A percentile compares a stretch with the other conserved stretches of the same genome.
These are phyloP conservation scores for Dunaliella sp. DNA, from an alignment of 139 green algal genomes.

Conservation along the genomic window DNA sequence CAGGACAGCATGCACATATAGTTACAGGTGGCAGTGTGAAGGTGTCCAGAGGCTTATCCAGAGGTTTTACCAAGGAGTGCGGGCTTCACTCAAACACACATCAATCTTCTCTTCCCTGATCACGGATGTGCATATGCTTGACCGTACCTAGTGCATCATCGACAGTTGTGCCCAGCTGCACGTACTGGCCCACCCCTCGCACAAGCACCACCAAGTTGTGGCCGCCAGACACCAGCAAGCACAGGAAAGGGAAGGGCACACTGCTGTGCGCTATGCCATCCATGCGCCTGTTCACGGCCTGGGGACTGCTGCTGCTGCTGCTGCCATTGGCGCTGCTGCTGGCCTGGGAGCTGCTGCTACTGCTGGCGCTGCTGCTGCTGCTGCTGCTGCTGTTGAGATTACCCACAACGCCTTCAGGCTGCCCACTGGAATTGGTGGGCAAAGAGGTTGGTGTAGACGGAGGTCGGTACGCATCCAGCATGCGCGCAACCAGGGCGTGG, in stretches of 20 bases:
- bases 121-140: too few species aligned
- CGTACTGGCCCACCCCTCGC: slow-evolving; percentile 82
- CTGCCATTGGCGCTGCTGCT: background rate
- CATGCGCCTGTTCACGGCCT: background rate
- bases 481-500: slow-evolving; percentile 86
- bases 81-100: too few species aligned
- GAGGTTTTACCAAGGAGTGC: too few species aligned
- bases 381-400: background rate
- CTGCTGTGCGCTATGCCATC: too few species aligned
- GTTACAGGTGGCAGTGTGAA: too few species aligned
- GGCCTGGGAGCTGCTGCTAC: slow-evolving; percentile 12
- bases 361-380: background rate
- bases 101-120: too few species aligned
- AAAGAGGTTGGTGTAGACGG: background rate
- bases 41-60: too few species aligned
- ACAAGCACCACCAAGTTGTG: slow-evolving; percentile 95
- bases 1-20: too few species aligned
- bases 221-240: slow-evolving; percentile 87
- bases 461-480: slow-evolving; percentile 21
- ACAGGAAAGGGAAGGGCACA: slow-evolving; percentile 86
- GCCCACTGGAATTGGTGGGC: background rate
- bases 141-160: slow-evolving; percentile 95
- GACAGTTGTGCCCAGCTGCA: slow-evolving; percentile 86
- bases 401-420: background rate
- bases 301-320: background rate